A percentile compares a stretch with the other conserved stretches of the same genome.
These are phyloP conservation scores for Novymonas esmeraldas DNA, from an alignment of 208 protist species.

Conservation along the genomic window DNA sequence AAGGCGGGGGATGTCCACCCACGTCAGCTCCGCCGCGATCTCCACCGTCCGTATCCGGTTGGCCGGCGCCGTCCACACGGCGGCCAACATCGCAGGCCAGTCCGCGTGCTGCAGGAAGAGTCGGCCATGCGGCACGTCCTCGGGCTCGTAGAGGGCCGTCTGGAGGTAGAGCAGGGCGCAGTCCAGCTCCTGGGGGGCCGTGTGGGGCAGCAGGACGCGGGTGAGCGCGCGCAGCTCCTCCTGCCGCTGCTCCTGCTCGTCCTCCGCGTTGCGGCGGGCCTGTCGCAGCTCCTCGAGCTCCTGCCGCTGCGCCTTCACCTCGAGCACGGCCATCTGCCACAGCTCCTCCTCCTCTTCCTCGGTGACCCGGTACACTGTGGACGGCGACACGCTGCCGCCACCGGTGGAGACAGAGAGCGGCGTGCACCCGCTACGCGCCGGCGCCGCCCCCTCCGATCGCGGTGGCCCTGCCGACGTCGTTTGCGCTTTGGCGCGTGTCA, in stretches of 20 bases:
- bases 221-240: constrained; percentile 46
- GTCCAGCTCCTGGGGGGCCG: constrained; percentile 38
- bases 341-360: constrained; percentile 41
- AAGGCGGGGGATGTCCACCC: constrained; percentile 62
- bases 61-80: constrained; percentile 51
- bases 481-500: too few species aligned
- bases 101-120: constrained; percentile 51
- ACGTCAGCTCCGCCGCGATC: constrained; percentile 41
- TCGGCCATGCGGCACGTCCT: constrained; percentile 55
- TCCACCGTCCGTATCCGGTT: constrained; percentile 49
- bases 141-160: constrained; percentile 49
- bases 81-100: constrained; percentile 70
- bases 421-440: too few species aligned
- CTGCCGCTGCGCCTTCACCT: constrained; percentile 62
- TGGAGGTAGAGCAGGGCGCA: constrained; percentile 59
- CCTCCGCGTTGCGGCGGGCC: constrained; percentile 45
- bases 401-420: not conserved
- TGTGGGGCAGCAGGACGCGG: constrained; percentile 61
- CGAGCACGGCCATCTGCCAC: constrained; percentile 69
- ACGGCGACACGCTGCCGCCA: not conserved
- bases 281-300: constrained; percentile 60
- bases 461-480: too few species aligned
- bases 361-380: not conserved
- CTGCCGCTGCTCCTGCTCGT: constrained; percentile 24
- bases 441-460: too few species aligned